Conservation (phyloP, 768 basidiomycete genomes). For the Lactifluus piperatus region DNA sequence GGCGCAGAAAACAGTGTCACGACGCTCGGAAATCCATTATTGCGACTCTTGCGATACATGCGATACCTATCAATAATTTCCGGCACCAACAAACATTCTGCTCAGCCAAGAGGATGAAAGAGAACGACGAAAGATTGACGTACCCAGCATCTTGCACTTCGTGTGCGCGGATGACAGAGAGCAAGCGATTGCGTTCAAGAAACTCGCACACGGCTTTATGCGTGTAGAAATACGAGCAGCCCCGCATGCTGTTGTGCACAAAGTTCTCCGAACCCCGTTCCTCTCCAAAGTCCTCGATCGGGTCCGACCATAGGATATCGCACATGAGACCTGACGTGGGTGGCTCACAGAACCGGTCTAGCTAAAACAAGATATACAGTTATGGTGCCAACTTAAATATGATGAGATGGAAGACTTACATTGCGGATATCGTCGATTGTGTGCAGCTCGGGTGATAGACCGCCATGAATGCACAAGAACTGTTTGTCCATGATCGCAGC, state of each 20-base stretch:
- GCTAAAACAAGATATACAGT: constrained; percentile 40
- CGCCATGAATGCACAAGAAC: constrained; percentile 97
- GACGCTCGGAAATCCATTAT: constrained; percentile 96
- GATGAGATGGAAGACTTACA: constrained; percentile 37
- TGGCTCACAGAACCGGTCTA: constrained; percentile 97
- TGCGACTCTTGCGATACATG: constrained; percentile 98
- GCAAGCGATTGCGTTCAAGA: constrained; percentile 91
- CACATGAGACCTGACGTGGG: constrained; percentile 98
- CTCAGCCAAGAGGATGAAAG: too few relatives aligned
- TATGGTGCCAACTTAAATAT: background rate
- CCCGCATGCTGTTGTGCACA: constrained; percentile 92
- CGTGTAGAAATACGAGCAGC: constrained; percentile 93
- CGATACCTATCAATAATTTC: constrained; percentile 55
- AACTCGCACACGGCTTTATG: constrained; percentile 97
- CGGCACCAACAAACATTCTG: too few relatives aligned
- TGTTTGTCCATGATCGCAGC: constrained; percentile 99
- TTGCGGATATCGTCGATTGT: constrained; percentile 90
- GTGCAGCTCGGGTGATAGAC: constrained; percentile 88
- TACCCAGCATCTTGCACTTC: constrained; percentile 99
- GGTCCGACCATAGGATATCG: constrained; percentile 97
- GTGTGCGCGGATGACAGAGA: constrained; percentile 96
- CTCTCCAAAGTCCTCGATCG: constrained; percentile 92
- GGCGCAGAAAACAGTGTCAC: constrained; percentile 99
- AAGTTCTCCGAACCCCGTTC: constrained; percentile 90
- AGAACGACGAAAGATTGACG: constrained; percentile 25